Percentiles rank a stretch among this genome's conserved stretches.
These are phyloP conservation scores for Lentinula lateritia DNA, from an alignment of 768 basidiomycete genomes.

Conservation along the genomic window DNA sequence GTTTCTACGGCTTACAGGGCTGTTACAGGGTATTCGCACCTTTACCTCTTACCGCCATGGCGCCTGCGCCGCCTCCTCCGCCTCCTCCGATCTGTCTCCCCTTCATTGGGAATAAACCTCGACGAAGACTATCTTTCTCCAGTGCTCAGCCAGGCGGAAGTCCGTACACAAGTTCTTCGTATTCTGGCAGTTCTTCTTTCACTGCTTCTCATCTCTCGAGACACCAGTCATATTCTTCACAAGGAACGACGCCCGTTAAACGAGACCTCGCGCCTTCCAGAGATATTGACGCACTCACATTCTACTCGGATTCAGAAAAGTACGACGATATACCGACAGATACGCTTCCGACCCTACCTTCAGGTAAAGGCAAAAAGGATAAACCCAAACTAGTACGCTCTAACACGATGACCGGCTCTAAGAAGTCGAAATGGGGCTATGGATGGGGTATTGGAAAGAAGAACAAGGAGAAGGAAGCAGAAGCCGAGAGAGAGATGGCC, in stretches of 20 bases:
- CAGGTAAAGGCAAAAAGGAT: slow-evolving; percentile 26
- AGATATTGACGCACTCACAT: slow-evolving; percentile 42
- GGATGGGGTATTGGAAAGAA: slow-evolving; percentile 64
- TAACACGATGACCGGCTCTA: slow-evolving; percentile 55
- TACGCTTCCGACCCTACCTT: slow-evolving; percentile 9
- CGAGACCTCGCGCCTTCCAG: slow-evolving; percentile 1
- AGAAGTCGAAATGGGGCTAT: slow-evolving; percentile 64
- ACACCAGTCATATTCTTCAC: slow-evolving; percentile 38
- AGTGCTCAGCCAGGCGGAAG: slow-evolving; percentile 22
- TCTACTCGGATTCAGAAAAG: slow-evolving; percentile 56
- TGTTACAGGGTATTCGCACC: not conserved
- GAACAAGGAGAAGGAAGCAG: slow-evolving; percentile 35
- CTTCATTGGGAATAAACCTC: slow-evolving; percentile 45
- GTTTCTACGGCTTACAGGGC: not conserved
- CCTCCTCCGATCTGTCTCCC: slow-evolving; percentile 59
- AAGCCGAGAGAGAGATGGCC: slow-evolving; percentile 23
- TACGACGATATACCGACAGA: slow-evolving; percentile 43
- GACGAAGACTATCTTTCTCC: slow-evolving; percentile 42
- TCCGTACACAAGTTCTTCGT: slow-evolving; percentile 16
- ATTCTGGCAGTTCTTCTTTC: slow-evolving; percentile 18
- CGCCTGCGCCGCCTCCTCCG: slow-evolving; percentile 49
- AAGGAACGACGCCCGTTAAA: slow-evolving; percentile 33
- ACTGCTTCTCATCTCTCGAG: slow-evolving; percentile 21
- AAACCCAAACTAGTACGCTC: slow-evolving; percentile 39
- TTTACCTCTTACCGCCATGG: slow-evolving; percentile 32